Conservation (phyloP, 257 asterid species). For the Primulina eburnea region DNA sequence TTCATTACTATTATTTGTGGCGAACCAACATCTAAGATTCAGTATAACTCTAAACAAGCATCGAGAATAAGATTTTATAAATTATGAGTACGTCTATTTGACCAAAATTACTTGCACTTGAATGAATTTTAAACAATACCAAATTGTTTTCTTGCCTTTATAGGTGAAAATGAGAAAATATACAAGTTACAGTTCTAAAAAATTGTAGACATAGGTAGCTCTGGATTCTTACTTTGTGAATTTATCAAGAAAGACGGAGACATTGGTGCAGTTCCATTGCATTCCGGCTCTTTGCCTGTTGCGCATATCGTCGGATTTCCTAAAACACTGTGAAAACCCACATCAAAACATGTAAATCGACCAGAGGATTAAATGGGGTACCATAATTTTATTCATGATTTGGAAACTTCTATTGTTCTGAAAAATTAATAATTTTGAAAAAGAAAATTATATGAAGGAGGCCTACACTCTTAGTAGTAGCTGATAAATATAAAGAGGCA, state of each 20-base stretch:
- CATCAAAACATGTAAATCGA: neutral
- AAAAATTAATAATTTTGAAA: too few species aligned
- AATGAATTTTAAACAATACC: neutral
- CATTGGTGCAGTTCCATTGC: slow-evolving; percentile 74
- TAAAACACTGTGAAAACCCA: slow-evolving; percentile 45
- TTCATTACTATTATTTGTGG: too few species aligned
- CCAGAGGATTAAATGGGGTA: neutral
- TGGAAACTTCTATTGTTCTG: neutral
- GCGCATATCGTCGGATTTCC: slow-evolving; percentile 91
- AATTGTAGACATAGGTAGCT: neutral
- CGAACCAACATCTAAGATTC: too few species aligned
- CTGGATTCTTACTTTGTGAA: slow-evolving; percentile 58
- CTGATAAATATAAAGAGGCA: slow-evolving; percentile 2
- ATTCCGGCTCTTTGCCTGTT: slow-evolving; percentile 76
- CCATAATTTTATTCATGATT: neutral
- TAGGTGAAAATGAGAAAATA: neutral
- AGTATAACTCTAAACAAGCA: too few species aligned
- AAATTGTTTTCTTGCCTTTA: neutral
- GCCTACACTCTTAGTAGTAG: neutral
- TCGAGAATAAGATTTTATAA: too few species aligned
- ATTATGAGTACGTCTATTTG: too few species aligned
- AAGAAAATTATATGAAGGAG: neutral
- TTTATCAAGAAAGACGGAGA: slow-evolving; percentile 53
- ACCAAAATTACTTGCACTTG: too few species aligned
- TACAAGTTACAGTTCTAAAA: neutral